These are phyloP conservation scores for Endogone sp. DNA, from an alignment of 192 early-diverging fungal species.

Conservation along the genomic window DNA sequence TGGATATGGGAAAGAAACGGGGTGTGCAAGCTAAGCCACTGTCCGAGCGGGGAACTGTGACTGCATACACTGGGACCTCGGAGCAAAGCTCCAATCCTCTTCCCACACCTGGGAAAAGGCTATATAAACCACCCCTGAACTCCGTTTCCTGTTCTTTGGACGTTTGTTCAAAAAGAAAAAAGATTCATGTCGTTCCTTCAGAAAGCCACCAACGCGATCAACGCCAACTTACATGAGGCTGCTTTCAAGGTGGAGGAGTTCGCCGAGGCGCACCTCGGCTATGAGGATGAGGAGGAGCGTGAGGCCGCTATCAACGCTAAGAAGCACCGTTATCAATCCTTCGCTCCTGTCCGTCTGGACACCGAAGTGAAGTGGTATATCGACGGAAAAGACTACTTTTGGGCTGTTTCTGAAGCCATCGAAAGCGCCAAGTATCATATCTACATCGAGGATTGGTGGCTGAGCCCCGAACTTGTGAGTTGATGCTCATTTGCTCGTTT, in stretches of 20 bases:
- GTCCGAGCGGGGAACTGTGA: too few relatives aligned
- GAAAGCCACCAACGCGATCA: neutral
- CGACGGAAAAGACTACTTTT: constrained; percentile 77
- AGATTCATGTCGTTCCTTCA: neutral
- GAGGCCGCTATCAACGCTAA: constrained; percentile 27
- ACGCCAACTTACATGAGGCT: neutral
- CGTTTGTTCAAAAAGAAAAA: neutral
- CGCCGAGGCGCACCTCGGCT: neutral
- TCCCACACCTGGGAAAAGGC: too few relatives aligned
- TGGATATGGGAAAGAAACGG: too few relatives aligned
- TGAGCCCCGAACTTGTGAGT: constrained; percentile 71
- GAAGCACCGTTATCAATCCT: constrained; percentile 64
- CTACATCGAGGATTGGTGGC: constrained; percentile 84
- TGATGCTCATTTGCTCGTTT: neutral
- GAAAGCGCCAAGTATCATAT: constrained; percentile 61
- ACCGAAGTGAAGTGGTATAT: constrained; percentile 66
- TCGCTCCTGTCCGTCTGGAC: constrained; percentile 67
- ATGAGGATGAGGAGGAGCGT: constrained; percentile 29
- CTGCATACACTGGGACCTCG: too few relatives aligned
- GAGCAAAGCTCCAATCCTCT: too few relatives aligned
- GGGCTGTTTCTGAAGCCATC: constrained; percentile 69
- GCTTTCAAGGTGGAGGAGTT: neutral
- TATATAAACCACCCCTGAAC: neutral
- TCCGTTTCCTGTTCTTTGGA: neutral
- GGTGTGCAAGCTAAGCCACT: neutral